Base-by-base conservation (phyloP, 345 rosid genomes). In the Zanthoxylum bungeanum region DNA sequence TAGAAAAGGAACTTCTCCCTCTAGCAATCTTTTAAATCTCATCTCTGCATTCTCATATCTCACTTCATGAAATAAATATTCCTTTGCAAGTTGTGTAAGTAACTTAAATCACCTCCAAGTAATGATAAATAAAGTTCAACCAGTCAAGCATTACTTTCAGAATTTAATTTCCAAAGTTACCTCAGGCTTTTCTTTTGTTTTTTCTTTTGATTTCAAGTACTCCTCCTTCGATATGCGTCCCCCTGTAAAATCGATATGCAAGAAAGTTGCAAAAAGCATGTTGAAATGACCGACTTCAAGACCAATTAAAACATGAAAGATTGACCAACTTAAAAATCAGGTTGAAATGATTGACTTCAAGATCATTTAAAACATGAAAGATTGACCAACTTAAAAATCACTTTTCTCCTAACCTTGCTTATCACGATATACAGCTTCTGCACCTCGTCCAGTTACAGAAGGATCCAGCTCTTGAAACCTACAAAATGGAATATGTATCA, bases 341-440 rank as follows among this genome's bases (percentile, higher is more conserved):
- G n/a, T n/a, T n/a, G n/a, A n/a, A n/a, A n/a, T n/a, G n/a, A n/a
- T n/a, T n/a, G n/a, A n/a, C n/a, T n/a, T n/a, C n/a, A n/a, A n/a
- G n/a, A 39, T 65, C 36, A 59, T 42, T 1, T 67, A 56, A 42
- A 59, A 11, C 30, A 68, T 61, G 52, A 9, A 66, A 56, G 28
- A 37, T 21, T 64, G 22, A 78, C 14, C 30, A 72, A 61, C 72
- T 37, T 61, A 65, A 28, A 36, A 39, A 40, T 40, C 59, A 64
- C 40, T 2, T 68, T 72, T 28, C 33, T 62, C 24, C 59, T 74
- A 69, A 90, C 99, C 91, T 40, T 40, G 76, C 79, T 90, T 94
- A 79, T 89, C 98, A 76, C 96, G 99, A 80, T 73, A 92, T 40
- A 95, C 87, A 37, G 92, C 86, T 80, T 85, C 93, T 25, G 93